A percentile compares a stretch with the other conserved stretches of the same genome.
Evolutionary conservation across 1,139 yeast species (phyloP).

Genomic region (Geotrichum histeridarum): DNA sequence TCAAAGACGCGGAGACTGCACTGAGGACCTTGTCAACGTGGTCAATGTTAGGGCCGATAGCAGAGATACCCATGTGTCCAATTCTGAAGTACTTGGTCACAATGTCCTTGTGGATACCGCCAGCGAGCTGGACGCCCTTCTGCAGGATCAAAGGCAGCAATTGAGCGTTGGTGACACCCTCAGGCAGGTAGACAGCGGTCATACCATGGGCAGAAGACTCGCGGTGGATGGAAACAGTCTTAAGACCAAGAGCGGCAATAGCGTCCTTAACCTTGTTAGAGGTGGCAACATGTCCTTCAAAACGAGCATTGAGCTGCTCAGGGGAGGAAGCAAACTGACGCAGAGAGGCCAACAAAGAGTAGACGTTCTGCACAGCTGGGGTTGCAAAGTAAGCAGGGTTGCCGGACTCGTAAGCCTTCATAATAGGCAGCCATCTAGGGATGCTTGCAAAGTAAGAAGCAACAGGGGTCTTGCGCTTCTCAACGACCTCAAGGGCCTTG

Average conservation of each 20-base stretch:
- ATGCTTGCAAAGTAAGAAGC: slow-evolving; percentile 69
- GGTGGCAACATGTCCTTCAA: slow-evolving; percentile 56
- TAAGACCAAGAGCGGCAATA: slow-evolving; percentile 53
- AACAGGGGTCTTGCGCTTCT: slow-evolving; percentile 47
- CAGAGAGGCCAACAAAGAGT: slow-evolving; percentile 74
- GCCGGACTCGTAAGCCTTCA: slow-evolving; percentile 82
- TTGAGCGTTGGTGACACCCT: slow-evolving; percentile 62
- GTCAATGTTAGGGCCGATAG: slow-evolving; percentile 37
- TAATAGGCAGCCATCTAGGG: slow-evolving; percentile 82
- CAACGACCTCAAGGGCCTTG: slow-evolving; percentile 66
- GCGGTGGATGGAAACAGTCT: slow-evolving; percentile 56
- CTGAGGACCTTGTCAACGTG: slow-evolving; percentile 18
- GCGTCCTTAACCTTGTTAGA: slow-evolving; percentile 63
- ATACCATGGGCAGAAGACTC: slow-evolving; percentile 79
- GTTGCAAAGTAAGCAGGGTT: slow-evolving; percentile 87
- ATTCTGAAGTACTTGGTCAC: slow-evolving; percentile 82
- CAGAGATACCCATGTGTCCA: slow-evolving; percentile 88
- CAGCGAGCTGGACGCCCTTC: slow-evolving; percentile 80
- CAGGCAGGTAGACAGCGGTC: slow-evolving; percentile 82
- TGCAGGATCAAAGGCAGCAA: slow-evolving; percentile 53
- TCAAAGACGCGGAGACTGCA: slow-evolving; percentile 17
- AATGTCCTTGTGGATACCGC: slow-evolving; percentile 82
- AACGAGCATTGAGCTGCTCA: slow-evolving; percentile 55
- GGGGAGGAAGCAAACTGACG: slow-evolving; percentile 57
- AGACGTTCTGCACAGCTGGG: slow-evolving; percentile 82